Base-by-base conservation (phyloP, 78 protist genomes). In the Diacronema lutheri region DNA sequence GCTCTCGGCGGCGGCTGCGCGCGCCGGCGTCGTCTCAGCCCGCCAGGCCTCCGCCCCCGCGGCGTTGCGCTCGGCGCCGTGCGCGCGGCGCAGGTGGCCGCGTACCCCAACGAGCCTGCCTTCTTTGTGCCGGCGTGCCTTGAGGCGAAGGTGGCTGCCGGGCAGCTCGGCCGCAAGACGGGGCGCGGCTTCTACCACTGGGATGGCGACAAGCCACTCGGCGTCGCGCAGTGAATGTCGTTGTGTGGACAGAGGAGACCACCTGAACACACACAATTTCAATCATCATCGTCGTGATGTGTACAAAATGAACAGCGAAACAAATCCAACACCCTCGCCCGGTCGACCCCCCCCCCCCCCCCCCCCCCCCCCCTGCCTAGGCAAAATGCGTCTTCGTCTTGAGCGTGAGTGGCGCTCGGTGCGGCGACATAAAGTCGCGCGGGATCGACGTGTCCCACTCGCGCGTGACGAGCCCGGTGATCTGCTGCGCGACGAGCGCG, bases 111-210 rank as follows among this genome's bases (percentile, higher is more conserved):
- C n/a, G 44, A n/a, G 57, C 73, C 44, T 11, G 37, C 64, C n/a
- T 83, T 50, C 71, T 20, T 25, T 20, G 76, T 68, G 57, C 26
- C 71, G 29, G n/a, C 2, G 37, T 29, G 29, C 46, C 66, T 81
- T n/a, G 37, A 26, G n/a, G 38, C 61, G 23, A 57, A 50, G 85
- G 74, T 81, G 11, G 69, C 65, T 10, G 85, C 9, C 29, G 85
- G 85, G 46, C 58, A 81, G 60, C 85, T 81, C 33, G 85, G 85
- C 4, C n/a, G 62, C 26, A 81, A 81, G 74, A 65, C 74, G 21
- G 85, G 85, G 46, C 50, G 26, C 23, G 85, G 85, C 57, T 81
- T 60, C 85, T 60, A 60, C 50, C 7, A 26, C 0, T 61, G 66
- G 66, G 66, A 29, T 11, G 66, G 66, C 66, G 66, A 61, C 33